A percentile compares a stretch with the other conserved stretches of the same genome.
These are phyloP conservation scores for Platismatia glauca DNA, from an alignment of 495 filamentous ascomycete genomes.

Conservation along the genomic window DNA sequence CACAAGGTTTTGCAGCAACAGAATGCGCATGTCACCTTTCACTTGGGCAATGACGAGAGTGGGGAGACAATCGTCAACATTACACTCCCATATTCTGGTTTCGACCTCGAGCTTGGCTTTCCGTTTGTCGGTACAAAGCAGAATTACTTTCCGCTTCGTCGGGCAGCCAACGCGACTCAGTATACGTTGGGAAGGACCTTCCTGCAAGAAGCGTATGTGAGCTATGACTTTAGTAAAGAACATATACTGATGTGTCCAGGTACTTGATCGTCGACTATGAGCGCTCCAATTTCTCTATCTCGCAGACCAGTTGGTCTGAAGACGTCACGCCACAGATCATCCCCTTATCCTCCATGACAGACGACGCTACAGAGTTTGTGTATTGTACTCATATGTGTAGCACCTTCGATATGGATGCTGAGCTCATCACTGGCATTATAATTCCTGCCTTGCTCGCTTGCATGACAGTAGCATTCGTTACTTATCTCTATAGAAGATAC, in stretches of 20 bases:
- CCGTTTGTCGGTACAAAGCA: constrained; percentile 28
- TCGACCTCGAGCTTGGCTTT: constrained; percentile 37
- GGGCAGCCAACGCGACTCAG: constrained; percentile 38
- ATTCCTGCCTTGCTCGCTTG: too few relatives aligned
- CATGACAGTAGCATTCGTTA: too few relatives aligned
- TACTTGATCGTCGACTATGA: constrained; percentile 22
- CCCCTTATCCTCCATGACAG: background rate
- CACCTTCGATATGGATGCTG: too few relatives aligned
- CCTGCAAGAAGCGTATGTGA: constrained; percentile 41
- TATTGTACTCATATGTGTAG: too few relatives aligned
- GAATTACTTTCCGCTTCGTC: constrained; percentile 44
- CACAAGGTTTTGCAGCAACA: constrained; percentile 35
- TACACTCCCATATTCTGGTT: constrained; percentile 42
- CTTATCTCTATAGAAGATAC: too few relatives aligned
- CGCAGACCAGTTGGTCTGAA: background rate
- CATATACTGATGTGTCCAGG: background rate
- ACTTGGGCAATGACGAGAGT: constrained; percentile 31
- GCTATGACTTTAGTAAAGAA: background rate
- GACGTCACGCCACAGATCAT: background rate
- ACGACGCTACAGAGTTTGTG: too few relatives aligned
- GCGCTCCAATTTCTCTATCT: constrained; percentile 13
- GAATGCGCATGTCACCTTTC: constrained; percentile 41
- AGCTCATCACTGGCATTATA: too few relatives aligned
- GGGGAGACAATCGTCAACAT: constrained; percentile 39
- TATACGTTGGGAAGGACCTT: constrained; percentile 48